Evolutionary conservation across 2,329 filamentous ascomycete species (phyloP).

Genomic region (Pseudopyricularia cyperi): DNA sequence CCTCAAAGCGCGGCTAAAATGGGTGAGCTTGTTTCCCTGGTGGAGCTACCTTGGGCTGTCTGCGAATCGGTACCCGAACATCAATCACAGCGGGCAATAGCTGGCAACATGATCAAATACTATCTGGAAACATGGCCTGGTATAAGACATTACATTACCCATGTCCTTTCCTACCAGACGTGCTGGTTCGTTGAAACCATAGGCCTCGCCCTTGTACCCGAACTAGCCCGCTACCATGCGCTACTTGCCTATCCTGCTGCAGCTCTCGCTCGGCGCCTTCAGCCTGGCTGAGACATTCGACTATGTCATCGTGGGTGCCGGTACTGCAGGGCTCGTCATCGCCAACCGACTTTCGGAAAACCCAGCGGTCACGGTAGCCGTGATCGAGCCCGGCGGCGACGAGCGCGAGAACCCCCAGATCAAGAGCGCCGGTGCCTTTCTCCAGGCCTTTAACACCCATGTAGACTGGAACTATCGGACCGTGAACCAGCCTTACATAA

Average conservation of each 20-base stretch:
- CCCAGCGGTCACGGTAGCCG: slow-evolving; percentile 18
- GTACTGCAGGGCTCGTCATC: slow-evolving; percentile 26
- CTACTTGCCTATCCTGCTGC: background rate
- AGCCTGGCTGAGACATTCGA: slow-evolving; percentile 9
- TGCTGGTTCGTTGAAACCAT: background rate
- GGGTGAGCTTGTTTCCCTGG: background rate
- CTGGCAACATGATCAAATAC: too few relatives aligned
- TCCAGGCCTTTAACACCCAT: slow-evolving; percentile 2
- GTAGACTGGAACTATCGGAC: slow-evolving; percentile 9
- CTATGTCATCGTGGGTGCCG: slow-evolving; percentile 26
- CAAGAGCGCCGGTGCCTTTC: slow-evolving; percentile 4
- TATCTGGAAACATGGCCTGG: too few relatives aligned
- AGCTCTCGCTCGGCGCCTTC: background rate
- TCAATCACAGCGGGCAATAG: too few relatives aligned
- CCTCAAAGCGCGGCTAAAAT: background rate
- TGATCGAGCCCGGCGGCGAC: slow-evolving; percentile 19
- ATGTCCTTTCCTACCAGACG: background rate
- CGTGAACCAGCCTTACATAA: slow-evolving; percentile 22
- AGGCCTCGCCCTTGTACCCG: background rate
- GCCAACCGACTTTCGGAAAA: slow-evolving; percentile 23
- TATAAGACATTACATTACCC: too few relatives aligned
- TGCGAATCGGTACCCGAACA: too few relatives aligned
- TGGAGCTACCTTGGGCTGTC: too few relatives aligned
- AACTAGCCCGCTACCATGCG: background rate
- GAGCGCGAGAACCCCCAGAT: slow-evolving; percentile 8